Conservation (phyloP, 805 yeast species). For the Scheffersomyces lignosus region DNA sequence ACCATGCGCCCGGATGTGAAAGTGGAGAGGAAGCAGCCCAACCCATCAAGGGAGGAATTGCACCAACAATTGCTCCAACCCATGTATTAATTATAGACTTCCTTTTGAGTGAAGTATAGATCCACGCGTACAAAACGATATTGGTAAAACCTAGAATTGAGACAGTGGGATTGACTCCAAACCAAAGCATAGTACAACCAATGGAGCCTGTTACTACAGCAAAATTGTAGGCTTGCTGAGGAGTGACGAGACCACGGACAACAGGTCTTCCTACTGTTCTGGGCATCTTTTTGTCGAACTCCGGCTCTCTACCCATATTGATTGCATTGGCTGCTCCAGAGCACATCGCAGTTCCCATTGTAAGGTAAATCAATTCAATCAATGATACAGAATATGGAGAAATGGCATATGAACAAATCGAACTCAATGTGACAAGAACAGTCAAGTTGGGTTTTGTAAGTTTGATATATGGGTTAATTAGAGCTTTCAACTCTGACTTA, state of each 20-base stretch:
- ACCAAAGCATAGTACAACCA: slow-evolving; percentile 67
- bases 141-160: slow-evolving; percentile 78
- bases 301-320: slow-evolving; percentile 95
- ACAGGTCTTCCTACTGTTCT: slow-evolving; percentile 90
- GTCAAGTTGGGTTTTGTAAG: slow-evolving; percentile 91
- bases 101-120: slow-evolving; percentile 88
- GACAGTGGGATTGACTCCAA: slow-evolving; percentile 86
- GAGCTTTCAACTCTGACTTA: slow-evolving; percentile 30
- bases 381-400: slow-evolving; percentile 82
- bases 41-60: slow-evolving; percentile 98
- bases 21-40: slow-evolving; percentile 88
- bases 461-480: slow-evolving; percentile 66
- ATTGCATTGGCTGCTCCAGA: slow-evolving; percentile 96
- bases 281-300: slow-evolving; percentile 81
- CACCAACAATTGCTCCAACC: slow-evolving; percentile 99
- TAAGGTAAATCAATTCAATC: slow-evolving; percentile 65
- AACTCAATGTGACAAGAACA: slow-evolving; percentile 81
- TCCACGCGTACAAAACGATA: slow-evolving; percentile 82
- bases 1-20: slow-evolving; percentile 91
- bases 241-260: slow-evolving; percentile 75
- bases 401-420: slow-evolving; percentile 90
- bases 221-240: slow-evolving; percentile 76
- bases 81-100: slow-evolving; percentile 86
- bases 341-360: slow-evolving; percentile 81
- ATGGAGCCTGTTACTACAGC: slow-evolving; percentile 71